A percentile compares a stretch with the other conserved stretches of the same genome.
These are phyloP conservation scores for Lecanicillium sp. DNA, from an alignment of 2,329 filamentous ascomycete genomes.

Conservation along the genomic window DNA sequence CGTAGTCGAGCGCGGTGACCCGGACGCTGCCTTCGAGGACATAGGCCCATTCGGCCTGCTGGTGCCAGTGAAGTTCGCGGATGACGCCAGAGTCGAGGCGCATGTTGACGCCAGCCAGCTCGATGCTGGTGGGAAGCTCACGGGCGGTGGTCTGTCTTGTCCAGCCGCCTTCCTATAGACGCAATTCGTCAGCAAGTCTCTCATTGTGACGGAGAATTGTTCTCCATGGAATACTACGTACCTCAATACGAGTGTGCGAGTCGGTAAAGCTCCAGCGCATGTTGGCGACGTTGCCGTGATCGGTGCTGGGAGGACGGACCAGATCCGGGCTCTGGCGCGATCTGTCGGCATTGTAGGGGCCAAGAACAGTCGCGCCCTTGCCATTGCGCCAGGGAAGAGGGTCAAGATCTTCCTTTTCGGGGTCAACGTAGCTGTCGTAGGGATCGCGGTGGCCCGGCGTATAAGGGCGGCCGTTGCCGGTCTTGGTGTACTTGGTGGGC, in stretches of 20 bases:
- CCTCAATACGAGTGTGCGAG: slow-evolving; percentile 56
- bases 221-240: slow-evolving; percentile 21
- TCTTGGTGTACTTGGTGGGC: slow-evolving; percentile 33
- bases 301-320: slow-evolving; percentile 63
- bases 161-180: slow-evolving; percentile 61
- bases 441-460: slow-evolving; percentile 52
- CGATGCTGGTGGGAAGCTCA: slow-evolving; percentile 56
- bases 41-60: slow-evolving; percentile 71
- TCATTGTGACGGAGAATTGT: no score
- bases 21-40: slow-evolving; percentile 63
- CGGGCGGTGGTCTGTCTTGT: slow-evolving; percentile 63
- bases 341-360: slow-evolving; percentile 60
- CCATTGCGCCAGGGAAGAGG: slow-evolving; percentile 59
- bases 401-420: slow-evolving; percentile 50
- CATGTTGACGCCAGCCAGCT: slow-evolving; percentile 73
- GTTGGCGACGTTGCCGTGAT: slow-evolving; percentile 61
- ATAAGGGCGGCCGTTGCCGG: slow-evolving; percentile 41
- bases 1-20: slow-evolving; percentile 64
- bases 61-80: slow-evolving; percentile 75
- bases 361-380: slow-evolving; percentile 56
- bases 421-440: slow-evolving; percentile 54
- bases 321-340: slow-evolving; percentile 64
- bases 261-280: slow-evolving; percentile 66
- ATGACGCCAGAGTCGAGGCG: slow-evolving; percentile 64
- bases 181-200: no score